Percentiles rank a stretch among this genome's conserved stretches.
phyloP scores from a whole-genome alignment of 352 stramenopile species.

The Phytophthora colocasiae region DNA sequence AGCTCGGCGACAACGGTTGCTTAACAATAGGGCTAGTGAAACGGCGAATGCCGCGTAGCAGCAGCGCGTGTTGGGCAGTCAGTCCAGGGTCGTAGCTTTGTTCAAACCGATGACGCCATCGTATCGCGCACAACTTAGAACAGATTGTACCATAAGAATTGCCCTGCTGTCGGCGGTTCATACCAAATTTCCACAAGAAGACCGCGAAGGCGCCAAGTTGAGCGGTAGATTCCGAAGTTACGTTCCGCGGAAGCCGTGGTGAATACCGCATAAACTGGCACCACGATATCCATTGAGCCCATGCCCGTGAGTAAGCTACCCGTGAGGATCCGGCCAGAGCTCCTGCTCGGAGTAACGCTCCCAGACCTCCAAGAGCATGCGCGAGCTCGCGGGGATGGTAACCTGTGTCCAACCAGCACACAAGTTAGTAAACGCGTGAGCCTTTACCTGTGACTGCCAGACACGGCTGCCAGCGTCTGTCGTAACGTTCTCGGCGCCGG shows the following conservation, averaged over 20 bases:
- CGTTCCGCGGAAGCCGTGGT: not conserved
- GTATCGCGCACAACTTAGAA: slow-evolving; percentile 17
- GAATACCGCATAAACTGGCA: not conserved
- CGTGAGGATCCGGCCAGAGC: slow-evolving; percentile 1
- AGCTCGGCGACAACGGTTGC: not conserved
- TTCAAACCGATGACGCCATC: slow-evolving; percentile 19
- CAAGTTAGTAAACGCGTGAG: slow-evolving; percentile 11
- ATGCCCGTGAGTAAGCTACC: not conserved
- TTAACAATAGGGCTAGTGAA: not conserved
- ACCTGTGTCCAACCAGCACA: slow-evolving; percentile 23
- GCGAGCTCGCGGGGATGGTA: slow-evolving; percentile 1
- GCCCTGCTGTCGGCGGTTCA: slow-evolving; percentile 3
- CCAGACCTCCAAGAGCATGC: slow-evolving; percentile 20
- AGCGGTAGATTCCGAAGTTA: not conserved
- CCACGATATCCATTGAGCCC: not conserved
- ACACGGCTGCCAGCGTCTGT: slow-evolving; percentile 16
- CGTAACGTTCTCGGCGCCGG: slow-evolving; percentile 2
- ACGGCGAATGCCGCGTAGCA: not conserved
- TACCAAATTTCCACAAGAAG: slow-evolving; percentile 24
- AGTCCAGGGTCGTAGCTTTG: slow-evolving; percentile 3
- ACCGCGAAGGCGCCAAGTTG: slow-evolving; percentile 18
- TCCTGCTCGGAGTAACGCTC: slow-evolving; percentile 18
- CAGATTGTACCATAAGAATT: slow-evolving; percentile 33
- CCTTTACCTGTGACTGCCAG: slow-evolving; percentile 4
- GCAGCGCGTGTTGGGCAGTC: not conserved